Percentiles rank a stretch among this genome's conserved stretches.
Evolutionary conservation across 768 basidiomycete genomes (phyloP).

Genomic region (Hypholoma fasciculare): DNA sequence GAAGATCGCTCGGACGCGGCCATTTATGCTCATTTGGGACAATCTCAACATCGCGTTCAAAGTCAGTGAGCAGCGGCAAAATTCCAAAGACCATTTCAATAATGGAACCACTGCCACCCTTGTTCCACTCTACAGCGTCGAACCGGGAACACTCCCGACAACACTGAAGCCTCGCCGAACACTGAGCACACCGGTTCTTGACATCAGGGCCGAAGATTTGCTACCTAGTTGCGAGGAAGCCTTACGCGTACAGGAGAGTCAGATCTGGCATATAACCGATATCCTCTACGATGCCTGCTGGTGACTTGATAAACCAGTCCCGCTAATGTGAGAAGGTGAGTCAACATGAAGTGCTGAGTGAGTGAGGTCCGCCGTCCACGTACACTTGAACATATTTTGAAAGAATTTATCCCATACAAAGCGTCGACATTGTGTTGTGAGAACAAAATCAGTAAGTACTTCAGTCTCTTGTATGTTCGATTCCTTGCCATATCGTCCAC

Average conservation of each 20-base stretch:
- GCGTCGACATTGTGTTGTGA: not conserved
- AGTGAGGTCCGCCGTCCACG: slow-evolving; percentile 1
- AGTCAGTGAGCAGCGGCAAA: slow-evolving; percentile 21
- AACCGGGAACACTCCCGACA: slow-evolving; percentile 10
- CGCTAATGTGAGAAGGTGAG: not conserved
- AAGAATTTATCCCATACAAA: slow-evolving; percentile 13
- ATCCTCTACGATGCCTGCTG: slow-evolving; percentile 12
- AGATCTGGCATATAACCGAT: slow-evolving; percentile 18
- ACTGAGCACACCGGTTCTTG: not conserved
- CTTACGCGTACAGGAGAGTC: slow-evolving; percentile 1
- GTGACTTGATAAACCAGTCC: slow-evolving; percentile 3
- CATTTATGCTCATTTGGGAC: slow-evolving; percentile 26
- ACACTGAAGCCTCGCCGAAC: not conserved
- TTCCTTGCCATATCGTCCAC: not conserved
- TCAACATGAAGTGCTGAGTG: not conserved
- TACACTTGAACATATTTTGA: slow-evolving; percentile 12
- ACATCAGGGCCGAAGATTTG: slow-evolving; percentile 7
- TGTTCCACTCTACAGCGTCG: slow-evolving; percentile 18
- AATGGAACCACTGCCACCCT: slow-evolving; percentile 30
- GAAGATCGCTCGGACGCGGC: slow-evolving; percentile 1
- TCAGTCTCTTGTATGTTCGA: not conserved
- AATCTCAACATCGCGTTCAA: slow-evolving; percentile 28
- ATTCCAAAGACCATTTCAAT: slow-evolving; percentile 26
- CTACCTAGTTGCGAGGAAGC: slow-evolving; percentile 6
- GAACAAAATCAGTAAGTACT: not conserved